These are phyloP conservation scores for Microbotryomycetes sp. DNA, from an alignment of 1,284 basidiomycete species.

Conservation along the genomic window DNA sequence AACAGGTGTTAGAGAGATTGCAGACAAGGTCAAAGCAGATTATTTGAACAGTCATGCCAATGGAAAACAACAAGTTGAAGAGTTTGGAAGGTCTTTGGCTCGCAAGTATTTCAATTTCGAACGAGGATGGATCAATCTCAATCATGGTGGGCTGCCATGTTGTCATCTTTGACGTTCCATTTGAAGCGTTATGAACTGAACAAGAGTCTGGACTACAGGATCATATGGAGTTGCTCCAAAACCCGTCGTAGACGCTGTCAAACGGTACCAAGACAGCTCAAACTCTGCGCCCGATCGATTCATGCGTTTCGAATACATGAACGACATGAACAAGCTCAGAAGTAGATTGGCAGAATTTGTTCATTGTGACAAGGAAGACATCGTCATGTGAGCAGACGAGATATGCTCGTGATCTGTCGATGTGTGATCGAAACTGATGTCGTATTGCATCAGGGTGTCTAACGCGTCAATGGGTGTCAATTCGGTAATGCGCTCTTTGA, in stretches of 20 bases:
- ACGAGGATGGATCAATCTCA: slow-evolving; percentile 26
- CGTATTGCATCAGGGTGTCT: slow-evolving; percentile 22
- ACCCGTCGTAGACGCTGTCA: slow-evolving; percentile 16
- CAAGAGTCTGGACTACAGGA: slow-evolving; percentile 5
- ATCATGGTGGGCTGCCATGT: slow-evolving; percentile 23
- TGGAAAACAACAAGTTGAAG: slow-evolving; percentile 11
- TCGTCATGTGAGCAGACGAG: slow-evolving; percentile 36
- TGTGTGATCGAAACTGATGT: not conserved
- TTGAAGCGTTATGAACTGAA: not conserved
- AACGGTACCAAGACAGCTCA: slow-evolving; percentile 6
- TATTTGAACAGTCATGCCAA: slow-evolving; percentile 39
- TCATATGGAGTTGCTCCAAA: slow-evolving; percentile 24
- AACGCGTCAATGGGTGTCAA: slow-evolving; percentile 42
- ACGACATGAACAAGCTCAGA: slow-evolving; percentile 9
- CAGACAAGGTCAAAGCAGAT: slow-evolving; percentile 24
- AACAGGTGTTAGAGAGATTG: slow-evolving; percentile 3
- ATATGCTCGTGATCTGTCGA: not conserved
- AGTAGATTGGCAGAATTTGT: slow-evolving; percentile 23
- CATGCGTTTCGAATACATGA: slow-evolving; percentile 21
- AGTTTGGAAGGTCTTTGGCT: slow-evolving; percentile 39
- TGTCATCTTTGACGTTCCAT: not conserved
- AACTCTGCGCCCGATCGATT: slow-evolving; percentile 27
- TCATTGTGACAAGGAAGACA: slow-evolving; percentile 30
- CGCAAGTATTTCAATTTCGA: slow-evolving; percentile 41
- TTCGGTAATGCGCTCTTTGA: slow-evolving; percentile 35